These are phyloP conservation scores for Amesomyces nigricolor DNA, from an alignment of 2,329 filamentous ascomycete genomes.

Conservation along the genomic window DNA sequence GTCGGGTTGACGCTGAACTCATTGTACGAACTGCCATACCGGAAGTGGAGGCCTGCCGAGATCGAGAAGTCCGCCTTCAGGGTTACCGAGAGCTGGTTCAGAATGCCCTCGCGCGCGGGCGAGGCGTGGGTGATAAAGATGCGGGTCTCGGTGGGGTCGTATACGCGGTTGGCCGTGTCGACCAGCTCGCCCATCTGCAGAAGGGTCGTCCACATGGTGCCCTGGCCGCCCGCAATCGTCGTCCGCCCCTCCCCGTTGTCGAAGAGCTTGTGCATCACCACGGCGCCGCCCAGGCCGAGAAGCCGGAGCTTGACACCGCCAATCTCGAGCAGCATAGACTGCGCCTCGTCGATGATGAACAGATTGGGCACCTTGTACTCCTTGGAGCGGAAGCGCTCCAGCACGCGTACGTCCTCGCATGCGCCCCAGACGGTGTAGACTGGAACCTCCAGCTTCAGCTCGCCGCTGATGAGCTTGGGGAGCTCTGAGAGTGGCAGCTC, in stretches of 20 bases:
- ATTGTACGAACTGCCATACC: conserved; percentile 98
- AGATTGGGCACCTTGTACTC: conserved; percentile 98
- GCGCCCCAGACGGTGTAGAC: conserved; percentile 99
- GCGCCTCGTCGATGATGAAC: conserved; percentile 97
- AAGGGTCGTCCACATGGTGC: conserved; percentile 99
- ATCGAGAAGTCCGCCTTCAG: conserved; percentile 98
- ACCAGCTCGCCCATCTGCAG: conserved; percentile 97
- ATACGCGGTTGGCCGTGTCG: conserved; percentile 95
- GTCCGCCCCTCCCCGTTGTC: conserved; percentile 97
- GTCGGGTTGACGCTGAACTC: conserved; percentile 99
- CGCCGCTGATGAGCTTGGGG: conserved; percentile 78
- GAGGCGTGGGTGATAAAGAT: conserved; percentile 97
- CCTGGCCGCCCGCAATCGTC: conserved; percentile 95
- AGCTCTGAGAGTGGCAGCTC: conserved; percentile 91
- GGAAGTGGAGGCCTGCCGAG: conserved; percentile 94
- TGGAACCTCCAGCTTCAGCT: conserved; percentile 86
- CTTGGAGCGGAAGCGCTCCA: conserved; percentile 94
- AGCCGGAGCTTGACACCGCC: conserved; percentile 94
- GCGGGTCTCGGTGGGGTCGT: conserved; percentile 95
- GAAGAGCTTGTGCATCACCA: conserved; percentile 99
- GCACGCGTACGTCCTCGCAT: conserved; percentile 93
- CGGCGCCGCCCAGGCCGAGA: conserved; percentile 86
- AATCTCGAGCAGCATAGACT: conserved; percentile 88
- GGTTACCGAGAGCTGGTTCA: conserved; percentile 96
- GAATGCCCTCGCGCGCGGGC: conserved; percentile 87